These are phyloP conservation scores for Xylariaceae sp. DNA, from an alignment of 2,329 filamentous ascomycete genomes.

Conservation along the genomic window DNA sequence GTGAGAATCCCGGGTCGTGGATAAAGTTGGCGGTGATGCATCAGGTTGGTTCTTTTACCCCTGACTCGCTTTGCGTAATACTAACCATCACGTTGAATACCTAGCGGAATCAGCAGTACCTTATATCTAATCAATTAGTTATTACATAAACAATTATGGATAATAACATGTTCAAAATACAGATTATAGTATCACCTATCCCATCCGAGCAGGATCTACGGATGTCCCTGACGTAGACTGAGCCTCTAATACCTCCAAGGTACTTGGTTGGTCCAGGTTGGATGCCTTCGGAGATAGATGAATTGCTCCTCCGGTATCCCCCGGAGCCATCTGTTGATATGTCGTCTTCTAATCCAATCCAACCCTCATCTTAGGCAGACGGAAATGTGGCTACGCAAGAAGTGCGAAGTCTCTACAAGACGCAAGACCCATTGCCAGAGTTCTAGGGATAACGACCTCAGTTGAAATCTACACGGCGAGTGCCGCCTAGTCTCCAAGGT, in stretches of 20 bases:
- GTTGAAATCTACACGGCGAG: not conserved
- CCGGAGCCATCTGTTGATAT: not conserved
- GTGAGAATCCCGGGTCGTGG: not conserved
- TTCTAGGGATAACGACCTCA: not conserved
- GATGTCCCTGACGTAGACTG: no score
- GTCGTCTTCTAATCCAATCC: not conserved
- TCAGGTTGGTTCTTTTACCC: not conserved
- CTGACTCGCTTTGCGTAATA: no score
- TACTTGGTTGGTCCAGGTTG: no score
- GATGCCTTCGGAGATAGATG: not conserved
- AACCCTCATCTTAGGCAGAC: not conserved
- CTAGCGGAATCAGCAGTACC: no score
- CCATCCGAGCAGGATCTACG: no score
- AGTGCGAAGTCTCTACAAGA: not conserved
- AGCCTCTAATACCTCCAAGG: not conserved
- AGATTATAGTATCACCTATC: no score
- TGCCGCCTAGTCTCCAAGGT: not conserved
- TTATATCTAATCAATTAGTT: no score
- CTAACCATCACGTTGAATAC: no score
- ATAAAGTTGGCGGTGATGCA: not conserved
- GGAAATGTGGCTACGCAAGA: not conserved
- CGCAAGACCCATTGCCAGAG: not conserved
- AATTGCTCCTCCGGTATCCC: not conserved
- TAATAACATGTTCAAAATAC: no score
- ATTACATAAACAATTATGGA: no score